Conservation (phyloP, 768 basidiomycete species). For the Mrakia hoshinonis region DNA sequence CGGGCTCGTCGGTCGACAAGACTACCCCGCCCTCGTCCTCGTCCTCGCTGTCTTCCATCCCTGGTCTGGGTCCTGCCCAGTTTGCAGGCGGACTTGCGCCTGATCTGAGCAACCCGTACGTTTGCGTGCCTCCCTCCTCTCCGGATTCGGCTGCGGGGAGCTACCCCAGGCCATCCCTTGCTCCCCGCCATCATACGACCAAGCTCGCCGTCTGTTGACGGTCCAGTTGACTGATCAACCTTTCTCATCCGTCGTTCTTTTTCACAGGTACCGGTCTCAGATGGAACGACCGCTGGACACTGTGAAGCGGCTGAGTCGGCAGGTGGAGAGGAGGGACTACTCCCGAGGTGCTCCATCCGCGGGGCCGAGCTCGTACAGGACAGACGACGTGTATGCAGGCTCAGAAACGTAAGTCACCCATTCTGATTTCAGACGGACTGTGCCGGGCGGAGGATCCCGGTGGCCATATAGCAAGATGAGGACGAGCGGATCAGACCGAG, state of each 20-base stretch:
- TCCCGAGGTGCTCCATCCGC: neutral
- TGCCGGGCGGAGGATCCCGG: too few species aligned
- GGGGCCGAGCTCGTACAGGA: neutral
- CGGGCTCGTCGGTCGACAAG: constrained; percentile 7
- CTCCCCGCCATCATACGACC: neutral
- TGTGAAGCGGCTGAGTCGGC: constrained; percentile 17
- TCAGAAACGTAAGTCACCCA: neutral
- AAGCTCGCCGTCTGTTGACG: too few species aligned
- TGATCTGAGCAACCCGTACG: constrained; percentile 17
- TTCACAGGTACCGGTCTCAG: constrained; percentile 3
- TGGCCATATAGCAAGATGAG: too few species aligned
- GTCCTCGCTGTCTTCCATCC: constrained; percentile 9
- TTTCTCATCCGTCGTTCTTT: neutral
- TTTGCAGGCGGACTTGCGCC: neutral
- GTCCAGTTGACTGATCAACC: neutral
- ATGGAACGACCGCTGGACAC: constrained; percentile 23
- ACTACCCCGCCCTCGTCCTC: constrained; percentile 11
- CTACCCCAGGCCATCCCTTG: neutral
- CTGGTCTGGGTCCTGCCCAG: constrained; percentile 5
- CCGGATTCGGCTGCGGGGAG: neutral
- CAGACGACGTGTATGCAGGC: neutral
- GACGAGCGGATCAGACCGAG: neutral
- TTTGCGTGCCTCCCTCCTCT: neutral
- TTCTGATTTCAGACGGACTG: neutral
- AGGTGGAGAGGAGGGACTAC: constrained; percentile 16